Base-by-base conservation (phyloP, 1,284 basidiomycete genomes). In the Schizophyllum amplum region DNA sequence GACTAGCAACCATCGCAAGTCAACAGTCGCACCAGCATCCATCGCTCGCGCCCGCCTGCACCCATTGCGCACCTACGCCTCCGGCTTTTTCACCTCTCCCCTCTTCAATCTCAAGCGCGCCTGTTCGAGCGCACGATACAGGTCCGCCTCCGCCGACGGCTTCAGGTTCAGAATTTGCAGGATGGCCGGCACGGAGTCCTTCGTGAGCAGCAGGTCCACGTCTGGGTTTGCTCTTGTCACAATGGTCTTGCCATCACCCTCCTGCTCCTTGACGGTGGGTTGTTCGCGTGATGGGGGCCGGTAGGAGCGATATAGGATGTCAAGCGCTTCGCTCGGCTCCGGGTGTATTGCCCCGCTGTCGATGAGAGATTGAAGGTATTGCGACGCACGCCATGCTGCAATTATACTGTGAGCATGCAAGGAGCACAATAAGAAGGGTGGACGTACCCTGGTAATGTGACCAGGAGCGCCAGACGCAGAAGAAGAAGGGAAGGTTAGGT, bases 401-500 rank as follows among this genome's bases (percentile, higher is more conserved):
- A 52, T 21, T 48, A 24, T 27, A 9, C 23, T 51, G 46, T 49
- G 42, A 13, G 47, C 3, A 49, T 47, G 55, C 52, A 47, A 51
- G 51, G 47, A 17, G 15, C 20, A 49, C 15, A 42, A 55, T 5
- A 47, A 25, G 20, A 24, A 20, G 21, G 7, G 25, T 5, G n/a
- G 42, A 55, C 57, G 23, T 56, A 87, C 88, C 87, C 78, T 75
- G 81, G 66, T 85, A 91, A 68, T 91, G 89, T 51, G 84, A 86
- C 88, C 89, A 92, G 51, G 87, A 82, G 52, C 89, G 76, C 89
- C 90, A 92, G 1, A 77, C 79, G 64, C 87, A 90, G 70, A 89
- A 92, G 74, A 92, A 90, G 69, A 92, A 86, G 0, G 89, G 89
- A 24, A 92, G 71, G 67, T 92, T 92, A 24, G 89, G 89, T 67